Evolutionary conservation across 331 rosid genomes (phyloP).

Genomic region (Erythrophleum ivorense): DNA sequence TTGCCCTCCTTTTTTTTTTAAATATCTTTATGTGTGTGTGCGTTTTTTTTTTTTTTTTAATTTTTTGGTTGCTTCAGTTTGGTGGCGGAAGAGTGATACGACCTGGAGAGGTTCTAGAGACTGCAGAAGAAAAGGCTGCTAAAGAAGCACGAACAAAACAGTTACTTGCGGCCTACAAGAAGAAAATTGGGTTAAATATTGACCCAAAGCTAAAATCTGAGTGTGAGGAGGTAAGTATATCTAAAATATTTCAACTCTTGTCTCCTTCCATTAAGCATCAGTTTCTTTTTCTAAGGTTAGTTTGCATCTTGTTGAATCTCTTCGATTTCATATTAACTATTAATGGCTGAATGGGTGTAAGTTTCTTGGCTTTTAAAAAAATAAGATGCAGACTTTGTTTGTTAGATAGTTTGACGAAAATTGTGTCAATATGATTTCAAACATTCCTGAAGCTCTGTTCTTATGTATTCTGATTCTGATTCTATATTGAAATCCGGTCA

Average conservation of each 20-base stretch:
- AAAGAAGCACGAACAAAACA: conserved; percentile 76
- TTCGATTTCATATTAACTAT: not conserved
- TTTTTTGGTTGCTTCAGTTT: conserved; percentile 49
- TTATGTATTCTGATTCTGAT: not conserved
- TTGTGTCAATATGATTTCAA: not conserved
- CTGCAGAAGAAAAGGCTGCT: conserved; percentile 76
- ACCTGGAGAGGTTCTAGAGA: conserved; percentile 82
- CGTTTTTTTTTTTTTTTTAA: not conserved
- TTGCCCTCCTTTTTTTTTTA: not conserved
- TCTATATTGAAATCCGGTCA: no score
- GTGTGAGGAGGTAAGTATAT: conserved; percentile 70
- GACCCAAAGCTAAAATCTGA: conserved; percentile 72
- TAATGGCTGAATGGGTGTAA: not conserved
- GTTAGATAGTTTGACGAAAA: not conserved
- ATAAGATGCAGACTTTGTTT: conserved; percentile 20
- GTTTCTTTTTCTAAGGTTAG: conserved; percentile 14
- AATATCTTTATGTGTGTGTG: not conserved
- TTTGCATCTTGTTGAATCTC: conserved; percentile 12
- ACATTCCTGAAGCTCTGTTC: not conserved
- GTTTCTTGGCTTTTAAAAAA: conserved; percentile 29
- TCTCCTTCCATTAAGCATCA: conserved; percentile 7
- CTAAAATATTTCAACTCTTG: not conserved
- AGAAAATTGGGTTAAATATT: conserved; percentile 60
- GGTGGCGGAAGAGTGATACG: conserved; percentile 86
- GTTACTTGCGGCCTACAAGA: conserved; percentile 76